phyloP scores from a whole-genome alignment of 371 early-diverging fungal species.

The Conidiobolus coronatus region DNA sequence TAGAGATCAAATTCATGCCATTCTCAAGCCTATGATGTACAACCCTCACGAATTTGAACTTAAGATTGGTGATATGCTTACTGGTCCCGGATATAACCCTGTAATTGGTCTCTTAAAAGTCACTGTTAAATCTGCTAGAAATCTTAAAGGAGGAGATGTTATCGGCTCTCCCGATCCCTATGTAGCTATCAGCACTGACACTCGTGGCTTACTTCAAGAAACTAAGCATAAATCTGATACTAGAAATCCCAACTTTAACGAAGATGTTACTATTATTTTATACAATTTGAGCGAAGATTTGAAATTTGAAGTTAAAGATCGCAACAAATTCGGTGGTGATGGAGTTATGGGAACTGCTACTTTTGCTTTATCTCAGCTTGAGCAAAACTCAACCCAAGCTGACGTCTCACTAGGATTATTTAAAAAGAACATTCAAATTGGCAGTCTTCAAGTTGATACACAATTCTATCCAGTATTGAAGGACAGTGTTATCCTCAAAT shows the following conservation, averaged over 20 bases:
- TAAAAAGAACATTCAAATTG: neutral
- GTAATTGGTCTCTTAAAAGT: constrained; percentile 76
- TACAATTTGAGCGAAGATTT: constrained; percentile 35
- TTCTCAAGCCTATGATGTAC: constrained; percentile 59
- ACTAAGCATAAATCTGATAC: constrained; percentile 45
- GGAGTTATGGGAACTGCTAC: constrained; percentile 32
- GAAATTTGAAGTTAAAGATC: constrained; percentile 52
- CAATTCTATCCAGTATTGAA: neutral
- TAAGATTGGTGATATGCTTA: constrained; percentile 62
- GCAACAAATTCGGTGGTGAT: constrained; percentile 31
- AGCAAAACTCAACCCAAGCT: constrained; percentile 13
- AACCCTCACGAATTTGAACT: constrained; percentile 60
- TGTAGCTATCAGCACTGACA: constrained; percentile 33
- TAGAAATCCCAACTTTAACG: constrained; percentile 71
- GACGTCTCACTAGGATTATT: neutral
- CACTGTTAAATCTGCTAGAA: constrained; percentile 45
- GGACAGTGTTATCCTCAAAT: neutral
- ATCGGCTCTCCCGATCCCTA: constrained; percentile 70
- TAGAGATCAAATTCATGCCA: constrained; percentile 48
- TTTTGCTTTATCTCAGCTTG: constrained; percentile 4
- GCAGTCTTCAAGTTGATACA: neutral
- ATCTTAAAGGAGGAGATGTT: constrained; percentile 47
- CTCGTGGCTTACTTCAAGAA: constrained; percentile 20
- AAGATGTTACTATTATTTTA: constrained; percentile 43
- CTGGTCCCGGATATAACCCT: constrained; percentile 26